Percentiles rank a stretch among this genome's conserved stretches.
Evolutionary conservation across 768 basidiomycete genomes (phyloP).

Genomic region (Cubamyces sp.): DNA sequence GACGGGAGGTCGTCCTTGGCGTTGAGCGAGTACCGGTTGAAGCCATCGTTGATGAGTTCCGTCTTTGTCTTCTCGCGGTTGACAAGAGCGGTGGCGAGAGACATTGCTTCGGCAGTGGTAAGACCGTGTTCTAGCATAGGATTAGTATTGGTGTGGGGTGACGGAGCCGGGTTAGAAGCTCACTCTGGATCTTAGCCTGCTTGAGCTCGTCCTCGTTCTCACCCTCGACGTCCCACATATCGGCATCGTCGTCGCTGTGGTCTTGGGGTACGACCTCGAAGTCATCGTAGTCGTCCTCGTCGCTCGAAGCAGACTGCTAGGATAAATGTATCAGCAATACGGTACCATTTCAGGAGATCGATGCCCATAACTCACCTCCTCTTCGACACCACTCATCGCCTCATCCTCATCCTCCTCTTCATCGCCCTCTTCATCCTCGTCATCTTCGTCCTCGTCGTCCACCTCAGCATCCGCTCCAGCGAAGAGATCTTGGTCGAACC

Average conservation of each 20-base stretch:
- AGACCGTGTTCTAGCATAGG: slow-evolving; percentile 70
- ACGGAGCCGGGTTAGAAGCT: slow-evolving; percentile 28
- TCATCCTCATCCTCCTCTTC: slow-evolving; percentile 36
- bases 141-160: not conserved
- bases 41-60: slow-evolving; percentile 91
- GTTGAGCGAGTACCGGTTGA: slow-evolving; percentile 91
- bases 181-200: slow-evolving; percentile 69
- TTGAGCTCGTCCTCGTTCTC: slow-evolving; percentile 76
- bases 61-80: slow-evolving; percentile 90
- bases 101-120: slow-evolving; percentile 86
- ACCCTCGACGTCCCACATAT: slow-evolving; percentile 82
- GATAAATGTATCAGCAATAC: not conserved
- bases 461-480: slow-evolving; percentile 55
- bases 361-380: slow-evolving; percentile 15
- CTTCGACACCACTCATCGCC: slow-evolving; percentile 28
- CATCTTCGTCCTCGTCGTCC: slow-evolving; percentile 44
- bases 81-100: slow-evolving; percentile 87
- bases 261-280: slow-evolving; percentile 79
- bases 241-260: slow-evolving; percentile 55
- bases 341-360: not conserved
- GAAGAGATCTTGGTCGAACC: slow-evolving; percentile 96
- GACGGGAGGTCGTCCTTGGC: slow-evolving; percentile 89
- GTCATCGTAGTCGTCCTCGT: slow-evolving; percentile 54
- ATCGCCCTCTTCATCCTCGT: slow-evolving; percentile 40
- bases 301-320: slow-evolving; percentile 21